Evolutionary conservation across 345 rosid species (phyloP), one percentile per base, ranked within the genome.

Genomic region (Camelina laxa): DNA sequence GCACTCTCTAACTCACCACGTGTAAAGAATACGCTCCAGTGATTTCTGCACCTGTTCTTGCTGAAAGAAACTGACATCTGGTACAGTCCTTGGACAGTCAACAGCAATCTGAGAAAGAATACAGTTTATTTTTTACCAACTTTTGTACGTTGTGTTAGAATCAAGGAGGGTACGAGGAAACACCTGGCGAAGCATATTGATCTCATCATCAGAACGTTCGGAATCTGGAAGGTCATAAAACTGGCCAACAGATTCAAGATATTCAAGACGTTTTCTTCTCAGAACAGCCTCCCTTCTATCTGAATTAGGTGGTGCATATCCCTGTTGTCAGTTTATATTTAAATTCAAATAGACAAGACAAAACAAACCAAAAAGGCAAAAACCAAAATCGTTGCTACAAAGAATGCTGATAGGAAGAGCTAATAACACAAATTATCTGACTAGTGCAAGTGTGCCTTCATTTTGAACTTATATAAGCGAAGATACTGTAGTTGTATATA

Each of bases 301-400:
- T 90, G 98, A 92, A 87, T 95, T 95, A 88, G 99, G 86, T 80
- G 99, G 94, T 95, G 97, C 98, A 89, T 90, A 92, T 90, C 98
- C 99, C 97, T 95, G 98, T 89, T 80, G 97, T 95, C 97, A 89
- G 90, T 84, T 84, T 85, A 88, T 85, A 80, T 82, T 85, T 74
- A 77, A 85, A 83, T 81, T 88, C 84, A 81, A 82, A 67, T 69
- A 54, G 53, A n/a, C 55, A 50, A 41, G 30, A 50, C 6, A 61
- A 78, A 80, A 33, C 62, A 68, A 47, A 41, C 17, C n/a, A 75
- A 56, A 60, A 70, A n/a, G n/a, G n/a, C n/a, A 73, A 70, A 68
- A 47, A 41, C 17, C n/a, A 75, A 56, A 60, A 70, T 39, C 35
- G 45, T 70, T 69, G 75, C 30, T 0, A 27, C 57, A 70, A 20